phyloP scores from a whole-genome alignment of 1,284 basidiomycete genomes.

The Tilletia setariae region DNA sequence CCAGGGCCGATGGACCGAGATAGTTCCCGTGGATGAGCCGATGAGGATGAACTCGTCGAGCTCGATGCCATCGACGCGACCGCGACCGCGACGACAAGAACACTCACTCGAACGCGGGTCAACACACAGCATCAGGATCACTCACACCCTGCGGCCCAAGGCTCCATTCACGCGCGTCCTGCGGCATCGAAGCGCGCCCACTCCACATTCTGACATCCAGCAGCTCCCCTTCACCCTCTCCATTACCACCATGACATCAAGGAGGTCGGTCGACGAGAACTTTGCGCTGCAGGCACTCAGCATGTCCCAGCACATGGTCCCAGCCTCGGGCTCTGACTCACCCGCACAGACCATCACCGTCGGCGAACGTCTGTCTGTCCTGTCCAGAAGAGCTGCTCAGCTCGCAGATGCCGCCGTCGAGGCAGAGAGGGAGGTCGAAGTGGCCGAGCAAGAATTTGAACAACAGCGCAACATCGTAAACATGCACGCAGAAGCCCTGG shows the following conservation, averaged over 20 bases:
- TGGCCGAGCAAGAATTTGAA: neutral
- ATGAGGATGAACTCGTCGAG: too few species aligned
- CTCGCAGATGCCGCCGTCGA: neutral
- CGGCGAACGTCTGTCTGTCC: neutral
- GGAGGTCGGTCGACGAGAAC: conserved; percentile 7
- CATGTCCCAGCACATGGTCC: conserved; percentile 10
- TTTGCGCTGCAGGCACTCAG: conserved; percentile 9
- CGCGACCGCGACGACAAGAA: too few species aligned
- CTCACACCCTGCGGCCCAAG: too few species aligned
- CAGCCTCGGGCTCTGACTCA: neutral
- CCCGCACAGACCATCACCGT: neutral
- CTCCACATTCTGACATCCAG: neutral
- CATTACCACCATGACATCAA: neutral
- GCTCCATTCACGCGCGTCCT: too few species aligned
- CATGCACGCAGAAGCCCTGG: neutral
- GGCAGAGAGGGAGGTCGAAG: conserved; percentile 3
- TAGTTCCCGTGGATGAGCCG: too few species aligned
- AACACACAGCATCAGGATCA: too few species aligned
- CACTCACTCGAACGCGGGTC: too few species aligned
- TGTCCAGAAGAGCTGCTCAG: neutral
- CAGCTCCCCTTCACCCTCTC: neutral
- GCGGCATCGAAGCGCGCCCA: too few species aligned
- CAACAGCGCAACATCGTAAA: neutral
- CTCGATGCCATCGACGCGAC: too few species aligned
- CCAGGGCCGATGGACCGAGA: too few species aligned